A percentile compares a stretch with the other conserved stretches of the same genome.
Evolutionary conservation across 108 stramenopile genomes (phyloP).

Genomic region (Pseudonitzschia delicatissima): DNA sequence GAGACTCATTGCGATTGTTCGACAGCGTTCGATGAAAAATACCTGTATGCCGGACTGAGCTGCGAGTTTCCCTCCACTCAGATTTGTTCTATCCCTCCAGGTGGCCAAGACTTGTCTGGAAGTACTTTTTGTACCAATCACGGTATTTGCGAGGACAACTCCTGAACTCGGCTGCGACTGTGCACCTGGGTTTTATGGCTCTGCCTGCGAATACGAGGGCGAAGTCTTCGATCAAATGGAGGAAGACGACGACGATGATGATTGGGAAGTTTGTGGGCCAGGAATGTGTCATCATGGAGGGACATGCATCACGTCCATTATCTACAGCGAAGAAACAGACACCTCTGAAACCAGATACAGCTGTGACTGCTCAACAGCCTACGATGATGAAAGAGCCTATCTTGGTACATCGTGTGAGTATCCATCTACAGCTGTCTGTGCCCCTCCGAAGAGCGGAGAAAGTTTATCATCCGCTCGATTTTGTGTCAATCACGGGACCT

Average conservation of each 20-base stretch:
- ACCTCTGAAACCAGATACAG: slow-evolving; percentile 5
- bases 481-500: slow-evolving; percentile 32
- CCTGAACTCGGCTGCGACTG: slow-evolving; percentile 28
- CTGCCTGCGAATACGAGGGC: slow-evolving; percentile 8
- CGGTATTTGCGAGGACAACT: slow-evolving; percentile 31
- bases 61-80: slow-evolving; percentile 35
- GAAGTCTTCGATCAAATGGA: not conserved
- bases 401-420: slow-evolving; percentile 25
- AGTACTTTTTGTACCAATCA: slow-evolving; percentile 43
- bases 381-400: slow-evolving; percentile 16
- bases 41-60: slow-evolving; percentile 22
- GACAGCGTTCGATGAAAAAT: slow-evolving; percentile 26
- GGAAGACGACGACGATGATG: not conserved
- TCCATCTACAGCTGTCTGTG: slow-evolving; percentile 25
- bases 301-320: slow-evolving; percentile 21
- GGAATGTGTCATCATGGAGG: slow-evolving; percentile 48
- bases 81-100: slow-evolving; percentile 6
- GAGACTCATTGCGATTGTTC: slow-evolving; percentile 44
- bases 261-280: slow-evolving; percentile 25
- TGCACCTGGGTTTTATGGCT: slow-evolving; percentile 22
- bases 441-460: slow-evolving; percentile 4
- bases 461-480: slow-evolving; percentile 9
- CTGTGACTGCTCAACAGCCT: slow-evolving; percentile 49
- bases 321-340: not conserved
- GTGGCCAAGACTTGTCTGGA: not conserved